Evolutionary conservation across 2,329 filamentous ascomycete species (phyloP).

Genomic region (Alternaria novae-zelandiae): DNA sequence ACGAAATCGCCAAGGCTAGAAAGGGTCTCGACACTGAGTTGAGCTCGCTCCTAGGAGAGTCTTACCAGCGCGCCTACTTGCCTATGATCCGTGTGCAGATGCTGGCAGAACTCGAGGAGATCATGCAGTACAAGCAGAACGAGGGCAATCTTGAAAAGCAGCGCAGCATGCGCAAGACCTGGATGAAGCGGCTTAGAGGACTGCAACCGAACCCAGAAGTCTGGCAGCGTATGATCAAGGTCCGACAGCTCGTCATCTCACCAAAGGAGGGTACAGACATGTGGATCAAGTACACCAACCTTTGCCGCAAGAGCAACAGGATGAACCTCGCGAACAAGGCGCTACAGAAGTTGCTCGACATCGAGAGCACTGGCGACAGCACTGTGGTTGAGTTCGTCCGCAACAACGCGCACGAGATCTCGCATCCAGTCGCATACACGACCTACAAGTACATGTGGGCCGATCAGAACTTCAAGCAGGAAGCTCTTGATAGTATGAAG

Average conservation of each 20-base stretch:
- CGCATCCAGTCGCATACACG: constrained; percentile 91
- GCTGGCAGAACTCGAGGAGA: constrained; percentile 97
- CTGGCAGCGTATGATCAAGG: constrained; percentile 97
- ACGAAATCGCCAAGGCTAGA: constrained; percentile 87
- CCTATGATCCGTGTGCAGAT: constrained; percentile 99
- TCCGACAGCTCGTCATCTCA: constrained; percentile 88
- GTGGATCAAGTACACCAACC: constrained; percentile 99
- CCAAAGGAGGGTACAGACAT: constrained; percentile 96
- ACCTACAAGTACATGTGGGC: constrained; percentile 98
- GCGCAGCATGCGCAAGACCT: constrained; percentile 88
- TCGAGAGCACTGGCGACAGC: constrained; percentile 38
- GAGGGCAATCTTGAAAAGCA: constrained; percentile 80
- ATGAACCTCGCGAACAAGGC: constrained; percentile 96
- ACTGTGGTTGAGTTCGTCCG: constrained; percentile 44
- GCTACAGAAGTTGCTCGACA: constrained; percentile 80
- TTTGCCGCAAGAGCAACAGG: constrained; percentile 94
- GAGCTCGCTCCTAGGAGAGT: constrained; percentile 95
- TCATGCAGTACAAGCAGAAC: constrained; percentile 96
- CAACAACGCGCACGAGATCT: constrained; percentile 53
- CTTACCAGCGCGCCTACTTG: constrained; percentile 95
- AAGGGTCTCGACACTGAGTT: constrained; percentile 95
- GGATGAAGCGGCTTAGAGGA: constrained; percentile 93
- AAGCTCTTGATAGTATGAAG: constrained; percentile 62
- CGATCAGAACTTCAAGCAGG: constrained; percentile 53
- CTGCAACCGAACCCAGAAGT: constrained; percentile 98